These are phyloP conservation scores for Pilasporangium apinafurcum DNA, from an alignment of 352 stramenopile genomes.

Conservation along the genomic window DNA sequence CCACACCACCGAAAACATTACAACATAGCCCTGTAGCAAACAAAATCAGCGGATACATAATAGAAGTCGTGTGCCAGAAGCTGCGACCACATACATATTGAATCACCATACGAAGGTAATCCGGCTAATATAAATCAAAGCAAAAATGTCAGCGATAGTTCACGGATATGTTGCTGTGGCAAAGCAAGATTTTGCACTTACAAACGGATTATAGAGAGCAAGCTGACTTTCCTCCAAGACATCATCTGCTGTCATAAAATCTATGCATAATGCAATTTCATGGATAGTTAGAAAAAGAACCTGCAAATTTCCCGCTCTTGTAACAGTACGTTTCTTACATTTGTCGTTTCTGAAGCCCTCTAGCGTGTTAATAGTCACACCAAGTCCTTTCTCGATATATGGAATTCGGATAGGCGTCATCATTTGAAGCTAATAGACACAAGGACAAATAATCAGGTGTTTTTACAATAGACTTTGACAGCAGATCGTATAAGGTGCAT, in stretches of 20 bases:
- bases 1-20: slow-evolving; percentile 88
- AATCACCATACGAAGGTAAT: slow-evolving; percentile 85
- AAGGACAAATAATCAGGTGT: neutral
- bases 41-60: neutral
- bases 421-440: slow-evolving; percentile 61
- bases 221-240: slow-evolving; percentile 80
- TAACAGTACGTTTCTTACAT: slow-evolving; percentile 20
- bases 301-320: too few relatives aligned
- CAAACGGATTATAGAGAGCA: slow-evolving; percentile 75
- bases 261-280: slow-evolving; percentile 11
- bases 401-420: slow-evolving; percentile 84
- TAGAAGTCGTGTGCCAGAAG: neutral
- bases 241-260: slow-evolving; percentile 81
- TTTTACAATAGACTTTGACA: neutral
- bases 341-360: slow-evolving; percentile 83
- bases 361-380: slow-evolving; percentile 63
- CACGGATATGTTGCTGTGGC: neutral
- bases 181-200: slow-evolving; percentile 17
- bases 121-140: slow-evolving; percentile 35
- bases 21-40: slow-evolving; percentile 61
- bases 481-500: slow-evolving; percentile 1
- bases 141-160: neutral
- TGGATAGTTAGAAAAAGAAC: neutral
- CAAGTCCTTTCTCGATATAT: slow-evolving; percentile 78
- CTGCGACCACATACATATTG: slow-evolving; percentile 59